Percentiles rank a stretch among this genome's conserved stretches.
These are phyloP conservation scores for Kalanchoe fedtschenkoi DNA, from an alignment of 164 flowering plant species.

Conservation along the genomic window DNA sequence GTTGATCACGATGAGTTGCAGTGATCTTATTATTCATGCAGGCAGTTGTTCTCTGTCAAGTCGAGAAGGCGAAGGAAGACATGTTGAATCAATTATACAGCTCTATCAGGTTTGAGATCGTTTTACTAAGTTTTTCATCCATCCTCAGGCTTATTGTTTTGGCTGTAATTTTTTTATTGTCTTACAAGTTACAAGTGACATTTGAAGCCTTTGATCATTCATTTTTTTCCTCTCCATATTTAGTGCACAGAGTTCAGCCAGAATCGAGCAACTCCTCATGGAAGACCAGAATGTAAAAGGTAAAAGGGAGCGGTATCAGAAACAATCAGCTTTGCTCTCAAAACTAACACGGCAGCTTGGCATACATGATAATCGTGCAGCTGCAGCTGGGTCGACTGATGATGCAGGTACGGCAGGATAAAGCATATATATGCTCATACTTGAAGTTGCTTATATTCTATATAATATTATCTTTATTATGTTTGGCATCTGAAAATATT, in stretches of 20 bases:
- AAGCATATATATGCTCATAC: background rate
- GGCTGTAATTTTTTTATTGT: background rate
- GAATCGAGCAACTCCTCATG: constrained; percentile 77
- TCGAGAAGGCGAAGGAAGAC: constrained; percentile 97
- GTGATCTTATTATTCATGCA: constrained; percentile 16
- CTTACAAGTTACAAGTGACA: background rate
- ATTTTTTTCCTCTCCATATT: background rate
- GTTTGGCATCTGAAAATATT: background rate
- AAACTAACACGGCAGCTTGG: constrained; percentile 78
- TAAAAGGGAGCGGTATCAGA: constrained; percentile 71
- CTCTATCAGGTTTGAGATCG: constrained; percentile 54
- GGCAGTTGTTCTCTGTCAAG: constrained; percentile 99
- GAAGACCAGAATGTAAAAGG: constrained; percentile 90
- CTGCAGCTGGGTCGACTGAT: constrained; percentile 62
- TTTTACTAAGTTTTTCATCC: background rate
- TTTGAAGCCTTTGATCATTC: background rate
- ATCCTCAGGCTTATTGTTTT: background rate
- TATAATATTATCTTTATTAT: background rate
- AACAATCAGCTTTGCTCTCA: constrained; percentile 78
- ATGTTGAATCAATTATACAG: constrained; percentile 94
- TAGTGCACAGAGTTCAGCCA: constrained; percentile 66
- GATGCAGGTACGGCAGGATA: constrained; percentile 40
- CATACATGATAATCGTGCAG: constrained; percentile 83
- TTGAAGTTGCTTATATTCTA: background rate
- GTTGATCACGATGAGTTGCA: background rate